Evolutionary conservation across 2,329 filamentous ascomycete species (phyloP), one percentile per base, ranked within the genome.

Genomic region (Rhynchosporium agropyri): DNA sequence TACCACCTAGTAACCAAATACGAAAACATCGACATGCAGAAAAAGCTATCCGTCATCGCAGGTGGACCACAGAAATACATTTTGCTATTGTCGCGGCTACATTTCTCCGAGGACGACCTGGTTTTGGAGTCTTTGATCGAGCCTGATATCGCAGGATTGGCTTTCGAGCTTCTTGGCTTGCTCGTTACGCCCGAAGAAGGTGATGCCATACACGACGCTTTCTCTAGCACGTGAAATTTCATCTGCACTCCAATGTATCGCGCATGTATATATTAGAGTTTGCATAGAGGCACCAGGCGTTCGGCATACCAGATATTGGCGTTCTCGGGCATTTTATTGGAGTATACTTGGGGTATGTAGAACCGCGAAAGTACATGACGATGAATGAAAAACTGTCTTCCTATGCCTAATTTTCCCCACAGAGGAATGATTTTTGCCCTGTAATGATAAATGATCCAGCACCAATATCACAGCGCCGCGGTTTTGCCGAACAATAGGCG

Each of bases 11-110:
- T 86, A 13, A 82, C 77, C 2, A 78, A 74, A 26, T 90, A 92
- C 72, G 83, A 89, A 4, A 77, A 83, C 26, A 77, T 80, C 29
- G 84, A 94, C 68, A 84, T 96, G 66, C 83, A 86, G 55, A 82
- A 84, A 55, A 96, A 94, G 74, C 79, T 97, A 4, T 81, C 83
- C 0, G 83, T 84, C 8, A 84, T 90, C 0, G 82, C 85, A 4
- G 91, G 91, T 3, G 90, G 88, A 0, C 84, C 86, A 58, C 92
- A 97, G 72, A 92, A 92, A 58, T 94, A 96, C 71, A 79, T 96
- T 0, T 84, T 97, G 9, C 86, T 87, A 2, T 79, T 99, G 50
- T 92, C 91, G 0, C 79, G 94, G 48, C 78, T 98, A n/a, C 92
- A 91, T 0, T 97, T 97, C 74, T 88, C 86, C 5, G 85, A 87